Evolutionary conservation across 768 basidiomycete species (phyloP), one percentile per base, ranked within the genome.

Genomic region (Mycena vulgaris): DNA sequence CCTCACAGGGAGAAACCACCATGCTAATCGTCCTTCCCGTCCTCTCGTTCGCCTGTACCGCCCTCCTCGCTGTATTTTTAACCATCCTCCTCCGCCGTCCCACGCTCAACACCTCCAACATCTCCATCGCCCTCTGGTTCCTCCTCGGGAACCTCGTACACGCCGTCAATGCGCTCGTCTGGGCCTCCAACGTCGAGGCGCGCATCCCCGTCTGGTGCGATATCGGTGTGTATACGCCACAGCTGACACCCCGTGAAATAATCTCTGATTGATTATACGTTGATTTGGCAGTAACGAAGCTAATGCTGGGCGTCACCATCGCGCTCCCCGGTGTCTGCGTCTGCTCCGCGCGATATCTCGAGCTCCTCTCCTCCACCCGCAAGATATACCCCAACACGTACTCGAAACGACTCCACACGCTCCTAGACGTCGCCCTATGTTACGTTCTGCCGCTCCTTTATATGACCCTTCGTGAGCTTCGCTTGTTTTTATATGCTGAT

Each of bases 341-440:
- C 63, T 69, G 55, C 57, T 45, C 57, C 21, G 68, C 68, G 21
- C 68, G 62, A n/a, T 40, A 49, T 16, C 48, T 64, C 6, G 68
- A 64, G 40, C 68, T 69, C 5, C 68, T 69, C 30, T 40, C 68
- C 14, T 69, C 68, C 9, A 0, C 4, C n/a, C 68, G 68, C 56
- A 69, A 69, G 63, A 39, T 63, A 40, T 63, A 69, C 53, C 68
- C 68, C n/a, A 59, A 69, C 62, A 64, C 62, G 23, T 69, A 69
- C 51, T 69, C 68, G 63, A 49, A 59, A 56, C 68, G 68, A 27
- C 14, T 69, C 27, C 68, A 69, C 62, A 35, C 37, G 57, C 68
- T 69, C 57, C 1, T 52, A 13, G 68, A 69, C 49, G 62, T 60
- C 48, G 68, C 56, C 2, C 57, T 69, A 1, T 69, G 68, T 35